Conservation (phyloP, 106 monocot genomes). For the Phalaenopsis aphrodite region DNA sequence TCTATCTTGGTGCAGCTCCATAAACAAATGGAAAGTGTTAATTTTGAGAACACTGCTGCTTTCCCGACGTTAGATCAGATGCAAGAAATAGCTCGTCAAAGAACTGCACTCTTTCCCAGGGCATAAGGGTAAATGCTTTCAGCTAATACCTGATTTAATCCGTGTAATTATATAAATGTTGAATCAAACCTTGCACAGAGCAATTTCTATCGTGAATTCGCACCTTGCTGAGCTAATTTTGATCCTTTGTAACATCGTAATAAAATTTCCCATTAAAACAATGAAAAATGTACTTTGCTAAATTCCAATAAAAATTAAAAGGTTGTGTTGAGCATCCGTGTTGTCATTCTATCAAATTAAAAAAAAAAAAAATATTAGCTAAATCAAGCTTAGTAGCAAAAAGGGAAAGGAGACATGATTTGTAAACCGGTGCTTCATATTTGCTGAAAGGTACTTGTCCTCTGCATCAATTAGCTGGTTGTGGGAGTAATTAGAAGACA, state of each 20-base stretch:
- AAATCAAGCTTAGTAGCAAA: too few species aligned
- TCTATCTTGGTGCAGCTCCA: background rate
- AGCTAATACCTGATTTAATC: background rate
- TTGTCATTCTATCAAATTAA: background rate
- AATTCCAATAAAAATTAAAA: background rate
- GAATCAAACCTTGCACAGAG: background rate
- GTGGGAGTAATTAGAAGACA: too few species aligned
- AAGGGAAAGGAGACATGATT: too few species aligned
- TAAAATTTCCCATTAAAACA: background rate
- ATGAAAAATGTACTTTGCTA: background rate
- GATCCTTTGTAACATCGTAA: background rate
- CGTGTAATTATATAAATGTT: background rate
- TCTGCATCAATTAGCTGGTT: too few species aligned
- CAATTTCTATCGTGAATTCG: too few species aligned
- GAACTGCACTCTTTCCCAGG: background rate
- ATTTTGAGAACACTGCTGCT: slow-evolving; percentile 1
- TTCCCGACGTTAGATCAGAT: background rate
- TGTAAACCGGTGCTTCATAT: too few species aligned
- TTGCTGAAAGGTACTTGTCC: too few species aligned
- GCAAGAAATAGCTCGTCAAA: background rate
- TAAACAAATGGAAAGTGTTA: background rate
- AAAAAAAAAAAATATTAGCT: too few species aligned
- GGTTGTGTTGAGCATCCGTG: background rate
- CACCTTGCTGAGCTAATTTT: background rate
- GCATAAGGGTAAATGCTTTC: background rate